Base-by-base conservation (phyloP, 1,284 basidiomycete genomes). In the Lentinula novae-zelandiae region DNA sequence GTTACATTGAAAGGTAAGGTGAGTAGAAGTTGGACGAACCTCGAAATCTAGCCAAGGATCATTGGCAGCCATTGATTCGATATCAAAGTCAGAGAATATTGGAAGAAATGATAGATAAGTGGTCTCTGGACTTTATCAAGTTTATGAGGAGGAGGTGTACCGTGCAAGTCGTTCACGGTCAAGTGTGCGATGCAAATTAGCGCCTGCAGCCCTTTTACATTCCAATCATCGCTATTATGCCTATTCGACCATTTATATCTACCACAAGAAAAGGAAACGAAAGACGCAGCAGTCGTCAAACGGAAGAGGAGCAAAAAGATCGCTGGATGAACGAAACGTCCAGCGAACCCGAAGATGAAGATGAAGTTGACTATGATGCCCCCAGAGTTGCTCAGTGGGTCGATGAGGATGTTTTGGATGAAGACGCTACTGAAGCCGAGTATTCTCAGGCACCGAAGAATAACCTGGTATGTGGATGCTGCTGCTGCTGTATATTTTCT, bases 31-130 rank as follows among this genome's bases (percentile, higher is more conserved):
- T 56, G 53, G 55, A 71, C 81, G 46, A 64, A 86, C 86, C 60
- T 86, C 85, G 71, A 85, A 87, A 68, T 87, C 85, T 58, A 70
- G 67, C 84, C 85, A 88, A 58, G 73, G 71, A 72, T 83, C 81
- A 58, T 73, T 65, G 65, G 72, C 76, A 56, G 79, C 74, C 81
- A 84, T 83, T 58, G 65, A 69, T 55, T 51, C 13, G 39, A 17
- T 9, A 12, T 17, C 52, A 36, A 54, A 38, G 48, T 39, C 58
- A 60, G 34, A 59, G 60, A 54, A 62, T 34, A 55, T 38, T 42
- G 59, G 27, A 22, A 48, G 40, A 52, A 22, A 50, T 44, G 12
- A 44, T 22, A 46, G 44, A 46, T 27, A 12, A 22, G 8, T 46
- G 3, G 33, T 48, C 36, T 52, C 27, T 27, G 27, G 3, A 27